Evolutionary conservation across 768 basidiomycete species (phyloP).

Genomic region (Paxillus involutus): DNA sequence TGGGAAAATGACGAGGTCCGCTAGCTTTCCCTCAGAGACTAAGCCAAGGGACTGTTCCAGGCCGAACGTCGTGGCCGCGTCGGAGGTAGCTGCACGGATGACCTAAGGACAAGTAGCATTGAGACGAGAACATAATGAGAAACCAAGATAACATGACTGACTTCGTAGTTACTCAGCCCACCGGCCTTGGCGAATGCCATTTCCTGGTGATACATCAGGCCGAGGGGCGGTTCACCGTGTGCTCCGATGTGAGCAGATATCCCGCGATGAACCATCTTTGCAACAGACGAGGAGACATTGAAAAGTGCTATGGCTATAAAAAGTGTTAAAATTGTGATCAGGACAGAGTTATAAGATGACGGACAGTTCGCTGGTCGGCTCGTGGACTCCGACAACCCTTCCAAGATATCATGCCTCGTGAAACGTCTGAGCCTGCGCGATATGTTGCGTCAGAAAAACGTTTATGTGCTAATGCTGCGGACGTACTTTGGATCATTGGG

Average conservation of each 20-base stretch:
- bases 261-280: conserved; percentile 67
- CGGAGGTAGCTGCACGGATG: conserved; percentile 65
- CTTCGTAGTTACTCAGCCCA: conserved; percentile 72
- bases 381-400: conserved; percentile 58
- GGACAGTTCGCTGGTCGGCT: conserved; percentile 58
- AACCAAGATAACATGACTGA: conserved; percentile 20
- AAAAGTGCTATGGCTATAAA: conserved; percentile 58
- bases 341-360: conserved; percentile 14
- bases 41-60: conserved; percentile 62
- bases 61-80: conserved; percentile 65
- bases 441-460: neutral
- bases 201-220: conserved; percentile 76
- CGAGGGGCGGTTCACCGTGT: conserved; percentile 71
- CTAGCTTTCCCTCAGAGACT: conserved; percentile 63
- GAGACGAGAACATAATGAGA: neutral
- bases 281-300: conserved; percentile 67
- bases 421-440: conserved; percentile 56
- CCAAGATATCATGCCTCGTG: conserved; percentile 63
- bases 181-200: conserved; percentile 65
- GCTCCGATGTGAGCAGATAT: conserved; percentile 67
- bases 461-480: neutral
- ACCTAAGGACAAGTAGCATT: conserved; percentile 39
- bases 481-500: conserved; percentile 68
- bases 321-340: neutral
- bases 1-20: conserved; percentile 69